phyloP scores from a whole-genome alignment of 176 grass and related monocot species.

The Tuctoria greenei region DNA sequence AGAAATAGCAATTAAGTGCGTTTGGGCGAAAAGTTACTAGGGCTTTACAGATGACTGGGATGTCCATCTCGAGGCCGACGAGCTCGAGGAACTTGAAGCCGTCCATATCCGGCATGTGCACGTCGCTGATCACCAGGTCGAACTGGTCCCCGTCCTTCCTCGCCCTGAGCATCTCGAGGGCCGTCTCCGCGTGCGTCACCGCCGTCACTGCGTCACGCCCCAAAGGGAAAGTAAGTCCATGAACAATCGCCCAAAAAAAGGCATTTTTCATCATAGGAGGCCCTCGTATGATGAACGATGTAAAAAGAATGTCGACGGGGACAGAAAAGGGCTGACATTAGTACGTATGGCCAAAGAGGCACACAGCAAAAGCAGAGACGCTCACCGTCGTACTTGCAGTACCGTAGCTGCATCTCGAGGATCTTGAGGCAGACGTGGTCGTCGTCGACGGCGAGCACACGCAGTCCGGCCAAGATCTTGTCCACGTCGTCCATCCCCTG shows the following conservation, averaged over 20 bases:
- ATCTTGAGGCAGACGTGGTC: slow-evolving; percentile 19
- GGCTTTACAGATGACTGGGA: slow-evolving; percentile 70
- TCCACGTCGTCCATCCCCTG: slow-evolving; percentile 3
- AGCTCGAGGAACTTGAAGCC: slow-evolving; percentile 70
- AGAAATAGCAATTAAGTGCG: background rate
- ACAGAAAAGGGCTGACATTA: background rate
- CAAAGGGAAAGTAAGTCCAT: background rate
- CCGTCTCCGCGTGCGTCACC: slow-evolving; percentile 20
- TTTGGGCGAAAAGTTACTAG: background rate
- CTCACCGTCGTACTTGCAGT: slow-evolving; percentile 48
- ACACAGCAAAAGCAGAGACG: background rate
- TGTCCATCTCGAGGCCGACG: slow-evolving; percentile 63
- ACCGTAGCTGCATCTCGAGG: background rate
- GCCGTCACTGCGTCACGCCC: slow-evolving; percentile 45
- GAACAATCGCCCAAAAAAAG: background rate
- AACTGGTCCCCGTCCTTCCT: slow-evolving; percentile 37
- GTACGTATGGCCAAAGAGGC: no score
- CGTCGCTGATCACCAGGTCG: slow-evolving; percentile 60
- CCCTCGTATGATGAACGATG: background rate
- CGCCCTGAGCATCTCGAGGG: slow-evolving; percentile 52
- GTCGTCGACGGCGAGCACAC: slow-evolving; percentile 49
- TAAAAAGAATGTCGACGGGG: background rate
- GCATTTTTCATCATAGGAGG: background rate
- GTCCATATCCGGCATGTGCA: slow-evolving; percentile 64
- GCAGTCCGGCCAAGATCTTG: slow-evolving; percentile 41